Evolutionary conservation across 257 asterid genomes (phyloP), one percentile per base, ranked within the genome.

Genomic region (Lantana camara): DNA sequence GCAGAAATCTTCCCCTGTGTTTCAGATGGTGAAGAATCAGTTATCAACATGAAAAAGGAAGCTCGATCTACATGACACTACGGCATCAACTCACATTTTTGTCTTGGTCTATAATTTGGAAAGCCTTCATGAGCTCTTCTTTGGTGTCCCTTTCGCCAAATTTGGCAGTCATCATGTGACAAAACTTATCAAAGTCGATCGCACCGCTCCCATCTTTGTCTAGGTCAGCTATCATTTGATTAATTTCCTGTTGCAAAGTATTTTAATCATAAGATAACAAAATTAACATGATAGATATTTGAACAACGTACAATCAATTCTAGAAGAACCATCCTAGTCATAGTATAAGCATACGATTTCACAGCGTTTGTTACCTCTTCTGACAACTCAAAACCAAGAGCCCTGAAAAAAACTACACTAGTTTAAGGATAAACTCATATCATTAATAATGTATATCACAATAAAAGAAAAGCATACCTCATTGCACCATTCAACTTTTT

Each of bases 141-240:
- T 81, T 82, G 27, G 83, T 80, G 79, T 90, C 99, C 76, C 96
- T 82, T 80, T 93, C 99, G 51, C 95, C 96, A 63, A 87, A 83
- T 71, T 93, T 93, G 34, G 96, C 96, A 5, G 99, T 93, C 99
- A 93, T 84, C 96, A 93, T 90, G 82, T 77, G 85, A 57, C 78
- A 81, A 75, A 93, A 93, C 72, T 93, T 95, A 70, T 85, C 95
- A 20, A 87, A 90, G 72, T 90, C 97, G 34, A 90, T 90, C 17
- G 97, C 85, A n/a, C 97, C 99, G 82, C 96, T 93, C 29, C 90
- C 95, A 79, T 90, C 97, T 76, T 90, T 90, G 77, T 88, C 96
- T 16, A 93, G 95, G 62, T 90, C 99, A 60, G 96, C 96, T 69
- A 93, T 90, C 97, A 93, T 90, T 55, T 83, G 76, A 47, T 60